These are phyloP conservation scores for Gossypium anomalum DNA, from an alignment of 345 rosid genomes.

Conservation along the genomic window DNA sequence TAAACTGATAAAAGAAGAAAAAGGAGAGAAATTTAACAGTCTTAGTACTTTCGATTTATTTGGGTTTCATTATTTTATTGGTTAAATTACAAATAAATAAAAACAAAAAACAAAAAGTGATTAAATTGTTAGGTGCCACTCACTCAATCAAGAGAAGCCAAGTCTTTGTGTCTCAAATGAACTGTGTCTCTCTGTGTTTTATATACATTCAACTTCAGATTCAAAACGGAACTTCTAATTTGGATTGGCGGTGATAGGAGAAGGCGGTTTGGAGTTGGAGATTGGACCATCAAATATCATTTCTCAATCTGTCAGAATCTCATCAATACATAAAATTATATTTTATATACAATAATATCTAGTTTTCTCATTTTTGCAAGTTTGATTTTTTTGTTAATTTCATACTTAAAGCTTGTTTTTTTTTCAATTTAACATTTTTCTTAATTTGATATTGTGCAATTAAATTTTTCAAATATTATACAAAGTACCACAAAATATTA, in stretches of 20 bases:
- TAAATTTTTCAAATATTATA: too few relatives aligned
- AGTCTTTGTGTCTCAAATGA: not conserved
- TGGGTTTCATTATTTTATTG: not conserved
- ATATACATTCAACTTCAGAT: not conserved
- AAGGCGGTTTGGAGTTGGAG: slow-evolving; percentile 1
- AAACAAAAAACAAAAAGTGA: not conserved
- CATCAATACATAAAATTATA: too few relatives aligned
- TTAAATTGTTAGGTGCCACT: not conserved
- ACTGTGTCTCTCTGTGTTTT: not conserved
- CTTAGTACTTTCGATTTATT: not conserved
- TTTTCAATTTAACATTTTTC: too few relatives aligned
- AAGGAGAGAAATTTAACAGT: not conserved
- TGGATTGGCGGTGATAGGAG: not conserved
- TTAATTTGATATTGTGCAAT: too few relatives aligned
- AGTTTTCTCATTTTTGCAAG: too few relatives aligned
- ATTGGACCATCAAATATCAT: not conserved
- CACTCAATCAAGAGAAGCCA: slow-evolving; percentile 1
- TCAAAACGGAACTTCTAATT: not conserved
- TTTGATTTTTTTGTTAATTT: too few relatives aligned
- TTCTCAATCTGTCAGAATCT: too few relatives aligned
- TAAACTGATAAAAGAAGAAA: not conserved
- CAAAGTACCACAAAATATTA: too few relatives aligned
- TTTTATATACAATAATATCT: too few relatives aligned
- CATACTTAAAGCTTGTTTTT: too few relatives aligned
- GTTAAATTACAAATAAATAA: not conserved